A percentile compares a stretch with the other conserved stretches of the same genome.
phyloP scores from a whole-genome alignment of 495 filamentous ascomycete species.

The Daldinia grandis region DNA sequence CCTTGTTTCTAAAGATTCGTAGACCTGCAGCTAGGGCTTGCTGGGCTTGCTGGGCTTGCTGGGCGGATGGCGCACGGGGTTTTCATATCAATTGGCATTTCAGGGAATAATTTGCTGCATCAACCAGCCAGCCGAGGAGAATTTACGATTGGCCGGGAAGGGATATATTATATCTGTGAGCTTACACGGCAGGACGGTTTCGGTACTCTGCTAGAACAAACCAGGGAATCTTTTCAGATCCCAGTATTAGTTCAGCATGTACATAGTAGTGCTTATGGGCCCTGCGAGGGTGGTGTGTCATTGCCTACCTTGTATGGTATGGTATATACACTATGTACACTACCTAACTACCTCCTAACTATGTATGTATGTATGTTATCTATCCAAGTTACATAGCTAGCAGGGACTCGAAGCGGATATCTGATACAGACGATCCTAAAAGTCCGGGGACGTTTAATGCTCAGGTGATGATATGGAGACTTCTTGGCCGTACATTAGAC shows the following conservation, averaged over 20 bases:
- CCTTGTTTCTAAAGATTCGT: constrained; percentile 21
- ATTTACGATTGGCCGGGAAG: constrained; percentile 24
- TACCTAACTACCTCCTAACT: no score
- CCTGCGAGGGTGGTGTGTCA: not conserved
- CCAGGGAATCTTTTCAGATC: constrained; percentile 24
- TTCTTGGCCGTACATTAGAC: constrained; percentile 19
- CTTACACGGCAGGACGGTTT: constrained; percentile 41
- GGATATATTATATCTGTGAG: not conserved
- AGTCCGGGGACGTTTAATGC: constrained; percentile 34
- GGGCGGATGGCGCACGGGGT: constrained; percentile 21
- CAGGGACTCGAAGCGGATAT: constrained; percentile 35
- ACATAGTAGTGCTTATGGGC: constrained; percentile 41
- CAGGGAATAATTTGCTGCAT: constrained; percentile 20
- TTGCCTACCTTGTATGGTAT: no score
- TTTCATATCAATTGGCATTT: constrained; percentile 11
- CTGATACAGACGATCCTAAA: constrained; percentile 41
- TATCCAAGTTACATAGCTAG: no score
- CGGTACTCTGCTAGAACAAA: constrained; percentile 40
- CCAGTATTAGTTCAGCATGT: not conserved
- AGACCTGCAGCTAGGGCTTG: constrained; percentile 9
- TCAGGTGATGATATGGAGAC: constrained; percentile 16
- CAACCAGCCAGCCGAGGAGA: constrained; percentile 19
- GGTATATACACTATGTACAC: no score
- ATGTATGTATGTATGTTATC: no score
- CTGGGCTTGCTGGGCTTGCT: constrained; percentile 4